phyloP scores from a whole-genome alignment of 192 early-diverging fungal species.

The Phycomyces blakesleeanus region DNA sequence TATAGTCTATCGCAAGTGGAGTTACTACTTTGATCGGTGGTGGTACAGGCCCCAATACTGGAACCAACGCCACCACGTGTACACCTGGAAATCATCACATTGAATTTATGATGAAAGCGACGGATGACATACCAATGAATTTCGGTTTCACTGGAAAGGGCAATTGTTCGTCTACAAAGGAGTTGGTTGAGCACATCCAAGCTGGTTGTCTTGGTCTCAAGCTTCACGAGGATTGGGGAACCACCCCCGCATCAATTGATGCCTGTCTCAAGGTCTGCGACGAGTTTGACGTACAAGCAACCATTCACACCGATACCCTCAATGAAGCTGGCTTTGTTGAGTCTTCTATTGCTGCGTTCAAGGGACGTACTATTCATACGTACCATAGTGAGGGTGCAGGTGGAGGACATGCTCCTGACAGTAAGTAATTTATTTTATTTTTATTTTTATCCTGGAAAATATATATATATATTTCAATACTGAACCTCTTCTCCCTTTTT shows the following conservation, averaged over 20 bases:
- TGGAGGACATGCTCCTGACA: conserved; percentile 90
- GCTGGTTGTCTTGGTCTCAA: conserved; percentile 88
- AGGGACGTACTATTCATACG: conserved; percentile 88
- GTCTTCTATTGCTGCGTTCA: conserved; percentile 83
- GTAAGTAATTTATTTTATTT: conserved; percentile 25
- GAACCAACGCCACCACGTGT: conserved; percentile 95
- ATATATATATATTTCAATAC: conserved; percentile 5
- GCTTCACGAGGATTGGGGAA: conserved; percentile 96
- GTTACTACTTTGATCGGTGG: conserved; percentile 86
- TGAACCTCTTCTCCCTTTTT: neutral
- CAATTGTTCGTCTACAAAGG: conserved; percentile 64
- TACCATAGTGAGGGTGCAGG: conserved; percentile 98
- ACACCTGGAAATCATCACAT: conserved; percentile 82
- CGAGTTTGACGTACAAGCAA: conserved; percentile 80
- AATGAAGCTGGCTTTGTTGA: conserved; percentile 98
- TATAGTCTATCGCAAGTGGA: conserved; percentile 66
- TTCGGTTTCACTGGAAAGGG: conserved; percentile 96
- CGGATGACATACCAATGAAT: conserved; percentile 87
- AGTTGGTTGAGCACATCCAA: conserved; percentile 76
- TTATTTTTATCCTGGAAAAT: no score
- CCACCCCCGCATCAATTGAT: conserved; percentile 93
- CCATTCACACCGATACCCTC: conserved; percentile 95
- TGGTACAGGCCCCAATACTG: conserved; percentile 94
- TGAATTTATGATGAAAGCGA: conserved; percentile 85
- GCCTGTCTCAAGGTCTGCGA: conserved; percentile 83